Evolutionary conservation across 2,329 filamentous ascomycete genomes (phyloP).

Genomic region (Penicillium vulpinum): DNA sequence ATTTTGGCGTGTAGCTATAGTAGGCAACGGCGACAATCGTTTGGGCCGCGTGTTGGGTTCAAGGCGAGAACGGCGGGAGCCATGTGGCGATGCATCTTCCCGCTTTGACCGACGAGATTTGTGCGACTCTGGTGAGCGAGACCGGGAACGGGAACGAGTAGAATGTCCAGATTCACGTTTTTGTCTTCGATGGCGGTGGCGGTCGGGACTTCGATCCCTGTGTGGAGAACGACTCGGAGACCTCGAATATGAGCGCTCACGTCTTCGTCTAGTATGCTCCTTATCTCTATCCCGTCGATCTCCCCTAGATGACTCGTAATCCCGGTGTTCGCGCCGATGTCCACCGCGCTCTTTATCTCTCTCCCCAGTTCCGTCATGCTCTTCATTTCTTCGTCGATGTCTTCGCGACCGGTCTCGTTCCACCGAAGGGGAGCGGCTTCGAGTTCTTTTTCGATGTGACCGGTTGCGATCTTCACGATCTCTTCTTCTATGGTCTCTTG

Average conservation of each 20-base stretch:
- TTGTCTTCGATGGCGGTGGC: conserved; percentile 26
- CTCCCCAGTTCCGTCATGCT: conserved; percentile 19
- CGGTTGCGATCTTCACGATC: conserved; percentile 24
- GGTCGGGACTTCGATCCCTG: conserved; percentile 14
- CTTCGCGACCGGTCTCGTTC: conserved; percentile 28
- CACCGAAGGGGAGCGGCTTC: conserved; percentile 28
- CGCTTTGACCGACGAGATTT: conserved; percentile 1
- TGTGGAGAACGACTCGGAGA: conserved; percentile 26
- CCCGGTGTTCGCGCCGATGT: conserved; percentile 15
- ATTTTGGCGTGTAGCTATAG: background rate
- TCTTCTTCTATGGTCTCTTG: conserved; percentile 21
- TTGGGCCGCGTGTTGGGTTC: background rate
- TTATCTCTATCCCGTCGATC: conserved; percentile 17
- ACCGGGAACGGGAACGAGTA: conserved; percentile 13
- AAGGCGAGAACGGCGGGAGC: conserved; percentile 6
- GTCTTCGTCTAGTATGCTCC: conserved; percentile 5
- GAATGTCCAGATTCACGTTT: conserved; percentile 29
- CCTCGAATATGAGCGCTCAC: conserved; percentile 18
- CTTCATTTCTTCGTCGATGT: conserved; percentile 25
- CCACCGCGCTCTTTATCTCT: conserved; percentile 17
- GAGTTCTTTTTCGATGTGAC: conserved; percentile 31
- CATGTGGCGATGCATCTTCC: conserved; percentile 4
- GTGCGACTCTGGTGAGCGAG: background rate
- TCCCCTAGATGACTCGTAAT: conserved; percentile 12
- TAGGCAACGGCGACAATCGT: background rate